Percentiles rank a stretch among this genome's conserved stretches.
Evolutionary conservation across 805 yeast genomes (phyloP).

Genomic region (Starmerella scarabaei): DNA sequence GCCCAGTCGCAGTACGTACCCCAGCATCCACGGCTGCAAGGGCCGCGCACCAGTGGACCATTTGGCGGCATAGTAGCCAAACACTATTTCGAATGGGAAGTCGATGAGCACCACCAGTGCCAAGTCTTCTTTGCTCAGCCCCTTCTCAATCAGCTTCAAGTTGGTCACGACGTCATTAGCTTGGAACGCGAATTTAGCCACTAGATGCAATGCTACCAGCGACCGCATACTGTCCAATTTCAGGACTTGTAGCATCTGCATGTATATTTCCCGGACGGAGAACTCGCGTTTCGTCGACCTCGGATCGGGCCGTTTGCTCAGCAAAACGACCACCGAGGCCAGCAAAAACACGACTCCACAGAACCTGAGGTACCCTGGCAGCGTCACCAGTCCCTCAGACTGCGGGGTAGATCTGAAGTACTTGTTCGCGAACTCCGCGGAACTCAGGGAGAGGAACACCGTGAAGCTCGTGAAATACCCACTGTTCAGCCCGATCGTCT

Average conservation of each 20-base stretch:
- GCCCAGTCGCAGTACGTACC: constrained; percentile 63
- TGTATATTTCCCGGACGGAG: constrained; percentile 21
- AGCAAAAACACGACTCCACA: constrained; percentile 64
- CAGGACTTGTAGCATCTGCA: constrained; percentile 31
- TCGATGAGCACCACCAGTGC: constrained; percentile 87
- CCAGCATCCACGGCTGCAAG: constrained; percentile 78
- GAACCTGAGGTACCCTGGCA: constrained; percentile 62
- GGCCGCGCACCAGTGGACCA: constrained; percentile 70
- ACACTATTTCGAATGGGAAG: constrained; percentile 88
- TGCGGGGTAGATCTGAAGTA: constrained; percentile 53
- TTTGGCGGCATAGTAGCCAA: constrained; percentile 90
- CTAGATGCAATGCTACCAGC: constrained; percentile 58
- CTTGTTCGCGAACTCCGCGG: constrained; percentile 83
- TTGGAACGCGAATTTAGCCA: constrained; percentile 85
- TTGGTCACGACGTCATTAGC: constrained; percentile 95
- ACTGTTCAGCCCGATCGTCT: constrained; percentile 84
- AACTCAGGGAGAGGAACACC: constrained; percentile 76
- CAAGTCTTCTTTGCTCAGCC: constrained; percentile 83
- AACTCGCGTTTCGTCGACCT: constrained; percentile 25
- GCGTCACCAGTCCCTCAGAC: constrained; percentile 52
- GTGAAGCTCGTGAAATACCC: constrained; percentile 91
- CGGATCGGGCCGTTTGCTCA: constrained; percentile 58
- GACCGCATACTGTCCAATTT: constrained; percentile 52
- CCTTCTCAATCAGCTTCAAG: constrained; percentile 77
- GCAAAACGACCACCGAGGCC: constrained; percentile 48